Conservation (phyloP, 192 early-diverging fungal species). For the Backusella circina region DNA sequence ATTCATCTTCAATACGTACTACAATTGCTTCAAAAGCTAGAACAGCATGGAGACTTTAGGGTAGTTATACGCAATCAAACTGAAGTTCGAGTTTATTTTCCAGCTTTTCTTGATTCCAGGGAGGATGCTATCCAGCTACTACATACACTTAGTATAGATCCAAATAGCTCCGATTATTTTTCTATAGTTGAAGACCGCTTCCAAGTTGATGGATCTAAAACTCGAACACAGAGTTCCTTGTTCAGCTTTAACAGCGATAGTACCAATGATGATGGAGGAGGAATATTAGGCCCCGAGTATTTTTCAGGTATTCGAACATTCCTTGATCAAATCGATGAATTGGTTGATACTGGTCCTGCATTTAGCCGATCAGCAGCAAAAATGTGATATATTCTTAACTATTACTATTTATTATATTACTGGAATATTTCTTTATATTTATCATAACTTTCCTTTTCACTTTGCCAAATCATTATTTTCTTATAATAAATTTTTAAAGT, state of each 20-base stretch:
- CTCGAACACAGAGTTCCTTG: too few species aligned
- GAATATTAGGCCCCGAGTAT: conserved; percentile 28
- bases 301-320: conserved; percentile 34
- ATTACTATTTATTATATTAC: not conserved
- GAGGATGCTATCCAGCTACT: not conserved
- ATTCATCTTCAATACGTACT: not conserved
- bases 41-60: not conserved
- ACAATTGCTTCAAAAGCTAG: not conserved
- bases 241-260: not conserved
- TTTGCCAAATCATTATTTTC: not conserved
- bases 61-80: not conserved
- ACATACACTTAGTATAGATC: not conserved
- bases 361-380: conserved; percentile 2
- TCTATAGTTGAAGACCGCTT: conserved; percentile 1
- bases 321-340: conserved; percentile 32
- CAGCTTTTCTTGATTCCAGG: not conserved
- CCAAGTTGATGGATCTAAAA: conserved; percentile 4
- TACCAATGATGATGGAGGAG: not conserved
- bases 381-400: not conserved
- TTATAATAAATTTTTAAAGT: not conserved
- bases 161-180: not conserved
- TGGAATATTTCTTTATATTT: not conserved
- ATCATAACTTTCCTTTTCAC: conserved; percentile 1
- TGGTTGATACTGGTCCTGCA: conserved; percentile 24
- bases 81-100: conserved; percentile 5